Evolutionary conservation across 768 basidiomycete genomes (phyloP).

Genomic region (Hericium erinaceus): DNA sequence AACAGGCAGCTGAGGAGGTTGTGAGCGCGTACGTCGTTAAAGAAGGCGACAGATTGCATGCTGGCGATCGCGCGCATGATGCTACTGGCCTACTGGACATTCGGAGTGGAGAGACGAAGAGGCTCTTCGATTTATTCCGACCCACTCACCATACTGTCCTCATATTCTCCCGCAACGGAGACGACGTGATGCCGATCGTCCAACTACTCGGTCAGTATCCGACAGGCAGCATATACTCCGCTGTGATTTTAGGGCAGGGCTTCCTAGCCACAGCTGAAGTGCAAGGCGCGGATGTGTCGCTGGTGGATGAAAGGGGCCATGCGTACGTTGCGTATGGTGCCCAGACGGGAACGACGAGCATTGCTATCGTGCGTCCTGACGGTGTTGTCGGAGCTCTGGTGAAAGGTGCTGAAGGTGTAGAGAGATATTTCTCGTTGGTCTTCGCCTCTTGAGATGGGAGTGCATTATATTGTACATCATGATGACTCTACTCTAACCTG

Average conservation of each 20-base stretch:
- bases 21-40: background rate
- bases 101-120: background rate
- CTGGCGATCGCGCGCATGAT: constrained; percentile 14
- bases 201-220: background rate
- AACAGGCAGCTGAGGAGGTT: background rate
- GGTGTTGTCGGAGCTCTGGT: constrained; percentile 1
- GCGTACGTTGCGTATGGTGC: background rate
- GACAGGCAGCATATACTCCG: background rate
- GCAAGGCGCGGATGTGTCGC: background rate
- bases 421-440: constrained; percentile 3
- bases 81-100: constrained; percentile 3
- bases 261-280: background rate
- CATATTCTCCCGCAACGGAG: background rate
- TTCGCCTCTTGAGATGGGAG: background rate
- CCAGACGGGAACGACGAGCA: background rate
- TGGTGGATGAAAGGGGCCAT: background rate
- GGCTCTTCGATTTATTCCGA: constrained; percentile 9
- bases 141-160: constrained; percentile 10
- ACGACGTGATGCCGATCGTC: background rate
- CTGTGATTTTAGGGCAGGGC: background rate
- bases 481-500: background rate
- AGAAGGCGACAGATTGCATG: background rate
- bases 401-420: background rate
- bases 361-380: background rate
- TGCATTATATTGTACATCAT: background rate